Conservation (phyloP, 345 rosid genomes). For the Raphanus raphanistrum region DNA sequence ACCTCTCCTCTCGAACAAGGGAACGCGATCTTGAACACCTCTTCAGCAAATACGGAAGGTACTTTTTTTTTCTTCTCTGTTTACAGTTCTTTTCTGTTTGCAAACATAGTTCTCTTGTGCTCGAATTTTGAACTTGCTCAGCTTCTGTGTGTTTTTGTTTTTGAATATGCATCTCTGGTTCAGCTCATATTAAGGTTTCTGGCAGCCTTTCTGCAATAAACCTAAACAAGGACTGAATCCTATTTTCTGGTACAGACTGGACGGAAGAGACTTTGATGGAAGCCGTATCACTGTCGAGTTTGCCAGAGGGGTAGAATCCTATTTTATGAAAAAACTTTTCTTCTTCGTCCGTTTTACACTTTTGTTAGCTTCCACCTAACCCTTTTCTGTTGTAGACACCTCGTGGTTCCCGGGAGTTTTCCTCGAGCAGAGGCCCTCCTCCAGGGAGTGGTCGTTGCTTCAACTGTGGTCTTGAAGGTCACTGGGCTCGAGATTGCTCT, state of each 20-base stretch:
- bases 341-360: neutral
- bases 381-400: conserved; percentile 49
- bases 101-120: too few species aligned
- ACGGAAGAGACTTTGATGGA: conserved; percentile 79
- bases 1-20: conserved; percentile 49
- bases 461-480: conserved; percentile 92
- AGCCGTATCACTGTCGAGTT: conserved; percentile 85
- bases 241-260: conserved; percentile 43
- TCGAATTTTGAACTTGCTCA: neutral
- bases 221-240: too few species aligned
- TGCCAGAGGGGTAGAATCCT: conserved; percentile 64
- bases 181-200: neutral
- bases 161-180: neutral
- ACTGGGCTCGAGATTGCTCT: conserved; percentile 93
- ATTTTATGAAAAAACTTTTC: neutral
- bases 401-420: conserved; percentile 64
- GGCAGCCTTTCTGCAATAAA: too few species aligned
- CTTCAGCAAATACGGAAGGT: conserved; percentile 66
- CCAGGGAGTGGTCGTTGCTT: conserved; percentile 89
- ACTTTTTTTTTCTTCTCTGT: neutral
- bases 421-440: conserved; percentile 66
- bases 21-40: conserved; percentile 52
- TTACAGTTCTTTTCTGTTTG: neutral
- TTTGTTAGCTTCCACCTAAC: neutral
- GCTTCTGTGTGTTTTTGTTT: neutral